Percentiles rank a stretch among this genome's conserved stretches.
phyloP scores from a whole-genome alignment of 2,329 filamentous ascomycete species.

The Cladophialophora exuberans region DNA sequence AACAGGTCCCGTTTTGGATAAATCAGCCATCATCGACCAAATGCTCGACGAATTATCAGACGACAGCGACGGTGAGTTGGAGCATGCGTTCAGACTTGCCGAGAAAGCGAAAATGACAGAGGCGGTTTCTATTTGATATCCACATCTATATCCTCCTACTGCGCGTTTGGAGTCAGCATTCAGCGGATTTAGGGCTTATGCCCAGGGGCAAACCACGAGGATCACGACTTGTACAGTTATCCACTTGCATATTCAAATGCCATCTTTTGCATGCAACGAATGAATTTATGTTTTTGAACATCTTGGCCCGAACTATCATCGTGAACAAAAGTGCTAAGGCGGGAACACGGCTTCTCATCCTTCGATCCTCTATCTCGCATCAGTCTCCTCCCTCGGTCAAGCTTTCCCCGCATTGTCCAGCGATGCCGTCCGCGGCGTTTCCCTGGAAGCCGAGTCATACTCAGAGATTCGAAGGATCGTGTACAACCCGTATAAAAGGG shows the following conservation, averaged over 20 bases:
- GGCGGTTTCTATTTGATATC: slow-evolving; percentile 18
- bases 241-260: slow-evolving; percentile 4
- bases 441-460: too few relatives aligned
- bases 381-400: too few relatives aligned
- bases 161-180: slow-evolving; percentile 6
- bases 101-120: slow-evolving; percentile 22
- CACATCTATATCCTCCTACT: background rate
- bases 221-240: slow-evolving; percentile 22
- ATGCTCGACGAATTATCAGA: slow-evolving; percentile 37
- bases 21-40: slow-evolving; percentile 36
- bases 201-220: slow-evolving; percentile 24
- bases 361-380: background rate
- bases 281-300: background rate
- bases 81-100: slow-evolving; percentile 28
- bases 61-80: slow-evolving; percentile 35
- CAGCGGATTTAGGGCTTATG: background rate
- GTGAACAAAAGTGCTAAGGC: too few relatives aligned
- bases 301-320: too few relatives aligned
- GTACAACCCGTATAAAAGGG: too few relatives aligned
- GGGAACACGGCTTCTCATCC: too few relatives aligned
- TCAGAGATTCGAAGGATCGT: too few relatives aligned
- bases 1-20: slow-evolving; percentile 22
- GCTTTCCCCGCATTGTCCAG: too few relatives aligned
- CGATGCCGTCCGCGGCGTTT: too few relatives aligned
- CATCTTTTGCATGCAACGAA: slow-evolving; percentile 5